phyloP scores from a whole-genome alignment of 2,329 filamentous ascomycete species.

The Penicillium sclerotigenum region DNA sequence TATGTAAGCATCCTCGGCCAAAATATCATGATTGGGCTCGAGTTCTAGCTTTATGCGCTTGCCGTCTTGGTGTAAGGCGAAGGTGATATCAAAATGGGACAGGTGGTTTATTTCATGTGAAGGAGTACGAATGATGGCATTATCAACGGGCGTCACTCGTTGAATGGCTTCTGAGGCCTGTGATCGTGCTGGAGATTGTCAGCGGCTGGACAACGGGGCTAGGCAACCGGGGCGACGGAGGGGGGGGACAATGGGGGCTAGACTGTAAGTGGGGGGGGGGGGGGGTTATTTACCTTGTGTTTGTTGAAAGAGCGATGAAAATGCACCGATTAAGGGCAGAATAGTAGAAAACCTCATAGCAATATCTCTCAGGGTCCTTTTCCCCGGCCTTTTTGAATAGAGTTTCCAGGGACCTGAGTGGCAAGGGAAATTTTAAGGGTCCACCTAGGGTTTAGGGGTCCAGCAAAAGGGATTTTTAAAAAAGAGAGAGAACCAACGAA shows the following conservation, averaged over 20 bases:
- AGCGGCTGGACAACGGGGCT: not conserved
- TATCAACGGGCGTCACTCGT: slow-evolving; percentile 69
- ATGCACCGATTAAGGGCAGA: slow-evolving; percentile 16
- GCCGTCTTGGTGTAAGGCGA: slow-evolving; percentile 65
- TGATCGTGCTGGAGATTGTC: slow-evolving; percentile 58
- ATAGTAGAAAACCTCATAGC: slow-evolving; percentile 22
- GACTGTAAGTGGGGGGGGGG: not conserved
- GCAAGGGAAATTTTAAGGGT: slow-evolving; percentile 7
- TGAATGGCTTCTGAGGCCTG: slow-evolving; percentile 71
- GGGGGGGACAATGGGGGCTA: too few species aligned
- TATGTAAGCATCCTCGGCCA: slow-evolving; percentile 71
- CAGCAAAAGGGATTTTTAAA: too few species aligned
- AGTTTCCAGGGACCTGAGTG: slow-evolving; percentile 17
- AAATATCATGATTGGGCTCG: slow-evolving; percentile 86
- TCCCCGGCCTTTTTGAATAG: slow-evolving; percentile 7
- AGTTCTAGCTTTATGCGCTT: slow-evolving; percentile 75
- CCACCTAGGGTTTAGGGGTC: not conserved
- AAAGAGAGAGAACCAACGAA: not conserved
- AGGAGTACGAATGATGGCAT: slow-evolving; percentile 72
- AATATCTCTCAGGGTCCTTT: not conserved
- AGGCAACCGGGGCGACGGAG: not conserved
- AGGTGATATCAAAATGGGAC: slow-evolving; percentile 80
- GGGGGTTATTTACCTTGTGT: slow-evolving; percentile 12
- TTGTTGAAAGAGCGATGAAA: slow-evolving; percentile 15
- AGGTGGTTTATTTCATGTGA: slow-evolving; percentile 75